A percentile compares a stretch with the other conserved stretches of the same genome.
These are phyloP conservation scores for Penicillium angulare DNA, from an alignment of 495 filamentous ascomycete genomes.

Conservation along the genomic window DNA sequence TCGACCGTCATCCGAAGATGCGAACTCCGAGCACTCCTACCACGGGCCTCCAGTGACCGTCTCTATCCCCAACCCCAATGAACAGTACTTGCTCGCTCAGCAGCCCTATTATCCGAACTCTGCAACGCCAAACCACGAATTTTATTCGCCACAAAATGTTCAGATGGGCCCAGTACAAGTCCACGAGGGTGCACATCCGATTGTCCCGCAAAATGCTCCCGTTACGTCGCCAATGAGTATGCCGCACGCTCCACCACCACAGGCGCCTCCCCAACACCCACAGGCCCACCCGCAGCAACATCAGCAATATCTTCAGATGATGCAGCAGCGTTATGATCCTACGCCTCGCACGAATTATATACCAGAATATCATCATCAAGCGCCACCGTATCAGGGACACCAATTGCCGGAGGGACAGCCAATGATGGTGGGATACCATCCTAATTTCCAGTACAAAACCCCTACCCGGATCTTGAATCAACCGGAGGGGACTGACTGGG, in stretches of 20 bases:
- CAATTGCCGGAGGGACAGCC: constrained; percentile 34
- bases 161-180: constrained; percentile 33
- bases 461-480: constrained; percentile 40
- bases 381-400: constrained; percentile 22
- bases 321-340: constrained; percentile 41
- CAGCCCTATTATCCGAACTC: constrained; percentile 40
- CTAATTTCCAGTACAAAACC: constrained; percentile 40
- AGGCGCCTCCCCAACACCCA: constrained; percentile 33
- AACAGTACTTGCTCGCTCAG: constrained; percentile 41
- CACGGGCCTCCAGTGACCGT: constrained; percentile 28
- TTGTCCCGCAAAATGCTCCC: constrained; percentile 31
- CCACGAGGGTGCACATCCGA: constrained; percentile 28
- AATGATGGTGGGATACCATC: constrained; percentile 39
- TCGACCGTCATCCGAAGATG: constrained; percentile 43
- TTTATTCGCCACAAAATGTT: constrained; percentile 35
- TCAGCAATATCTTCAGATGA: constrained; percentile 37
- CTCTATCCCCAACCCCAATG: constrained; percentile 32
- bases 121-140: constrained; percentile 39
- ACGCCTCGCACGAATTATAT: constrained; percentile 35
- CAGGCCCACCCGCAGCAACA: constrained; percentile 32
- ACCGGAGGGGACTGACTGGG: constrained; percentile 48
- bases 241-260: constrained; percentile 33
- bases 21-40: constrained; percentile 41
- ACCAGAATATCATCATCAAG: constrained; percentile 36
- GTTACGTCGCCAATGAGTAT: constrained; percentile 34